Base-by-base conservation (phyloP, 805 yeast species). In the Cyberlindnera mycetangii region DNA sequence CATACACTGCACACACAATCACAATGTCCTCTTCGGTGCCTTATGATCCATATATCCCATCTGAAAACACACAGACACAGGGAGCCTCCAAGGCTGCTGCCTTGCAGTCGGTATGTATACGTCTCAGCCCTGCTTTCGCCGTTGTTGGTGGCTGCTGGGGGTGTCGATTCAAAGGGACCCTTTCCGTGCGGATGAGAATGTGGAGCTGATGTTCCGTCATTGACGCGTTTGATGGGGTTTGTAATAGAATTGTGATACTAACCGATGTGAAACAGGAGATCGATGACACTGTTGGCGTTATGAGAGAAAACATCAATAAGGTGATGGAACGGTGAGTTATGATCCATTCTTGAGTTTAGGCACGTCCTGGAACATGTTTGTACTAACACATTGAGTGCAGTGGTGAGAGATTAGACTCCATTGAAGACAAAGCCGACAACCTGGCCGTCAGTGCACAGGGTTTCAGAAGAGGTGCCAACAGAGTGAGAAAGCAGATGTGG, bases 401-500 rank as follows among this genome's bases (percentile, higher is more conserved):
- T 66, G 98, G 98, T 52, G 97, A 93, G 62, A 82, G 95, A 55
- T 75, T 92, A 53, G 96, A 92, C 56, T 82, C 89, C 37, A 83
- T 92, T 55, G 96, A 90, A 61, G 93, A 87, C 64, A 87, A 89
- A 64, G 93, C 98, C 9, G 96, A 89, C 60, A 89, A 86, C 65
- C 76, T 92, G 57, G 96, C 96, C 35, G 88, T 83, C 37, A 79
- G 88, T 37, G 98, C 99, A 9, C 92, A 88, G 56, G 93, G 96
- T 30, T 92, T 93, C 73, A 88, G 95, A 65, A 79, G 96, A 64
- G 95, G 97, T 32, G 98, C 99, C 48, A 92, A 92, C 70, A 83
- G 95, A 58, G 97, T 92, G 38, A 86, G 99, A 70, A 92, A 90
- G 68, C 95, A 90, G 63, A 92, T 92, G 97, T 92, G 98, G 98